Base-by-base conservation (phyloP, 371 early-diverging fungal species). In the Syncephalis plumigaleata region DNA sequence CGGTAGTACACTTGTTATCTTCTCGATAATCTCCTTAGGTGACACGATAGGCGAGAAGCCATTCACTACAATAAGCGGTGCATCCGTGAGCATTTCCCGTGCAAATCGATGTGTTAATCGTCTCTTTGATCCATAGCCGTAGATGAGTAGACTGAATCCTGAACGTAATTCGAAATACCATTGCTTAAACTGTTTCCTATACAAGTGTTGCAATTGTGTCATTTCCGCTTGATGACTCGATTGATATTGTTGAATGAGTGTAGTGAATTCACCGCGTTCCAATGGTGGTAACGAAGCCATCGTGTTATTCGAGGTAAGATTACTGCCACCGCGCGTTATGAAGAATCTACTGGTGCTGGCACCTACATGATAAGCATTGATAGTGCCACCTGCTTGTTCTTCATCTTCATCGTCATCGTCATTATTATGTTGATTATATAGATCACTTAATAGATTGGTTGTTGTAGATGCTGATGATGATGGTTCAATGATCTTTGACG, bases 41-140 rank as follows among this genome's bases (percentile, higher is more conserved):
- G 73, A 73, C 24, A 85, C 54, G n/a, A 75, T 60, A 1, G 88
- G 89, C 49, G 80, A 77, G 54, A 71, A 90, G 2, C 92, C 94
- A 59, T 90, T 83, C 40, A 93, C 68, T 15, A 83, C 74, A 11
- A 88, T 59, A 0, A 86, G 61, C 0, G 83, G 83, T 3, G 73
- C 73, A 42, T 76, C 74, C 0, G 57, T 65, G 18, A 84, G 56
- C 13, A 58, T 48, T 1, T 60, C 44, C 2, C 63, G 58, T 1
- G 77, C 80, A 61, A 95, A 91, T 38, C 68, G 53, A 48, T 71
- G 76, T 31, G 92, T 50, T 17, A 95, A 51, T 0, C 59, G 58
- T 18, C 79, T 75, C 56, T 95, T 95, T 15, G 93, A 92, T n/a
- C 52, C 52, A 43, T 15, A 52, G 39, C 52, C 52, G 36, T 52